A percentile compares a stretch with the other conserved stretches of the same genome.
Conservation (phyloP, 176 grass and related monocot species). For the Canna indica region DNA sequence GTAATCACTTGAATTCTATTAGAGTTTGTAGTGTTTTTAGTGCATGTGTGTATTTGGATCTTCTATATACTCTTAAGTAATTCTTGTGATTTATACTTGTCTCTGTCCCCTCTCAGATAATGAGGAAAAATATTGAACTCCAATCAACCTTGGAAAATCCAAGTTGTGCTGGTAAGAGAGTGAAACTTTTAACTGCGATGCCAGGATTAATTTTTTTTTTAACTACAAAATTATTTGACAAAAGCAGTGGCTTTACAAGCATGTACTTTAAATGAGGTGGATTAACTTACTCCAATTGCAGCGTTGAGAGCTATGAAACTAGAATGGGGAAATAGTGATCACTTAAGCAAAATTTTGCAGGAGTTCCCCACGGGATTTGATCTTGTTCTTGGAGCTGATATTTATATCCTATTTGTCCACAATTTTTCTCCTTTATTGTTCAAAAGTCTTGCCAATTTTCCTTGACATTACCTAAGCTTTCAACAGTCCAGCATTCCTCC, state of each 20-base stretch:
- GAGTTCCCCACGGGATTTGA: constrained; percentile 75
- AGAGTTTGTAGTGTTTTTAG: background rate
- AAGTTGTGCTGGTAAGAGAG: constrained; percentile 31
- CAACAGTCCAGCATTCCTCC: constrained; percentile 82
- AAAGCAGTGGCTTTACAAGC: background rate
- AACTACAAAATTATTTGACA: background rate
- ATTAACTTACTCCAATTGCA: constrained; percentile 29
- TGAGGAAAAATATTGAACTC: constrained; percentile 77
- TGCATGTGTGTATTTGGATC: background rate
- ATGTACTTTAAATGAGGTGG: background rate
- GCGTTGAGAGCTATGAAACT: constrained; percentile 70
- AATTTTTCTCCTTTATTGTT: background rate
- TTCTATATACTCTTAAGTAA: background rate
- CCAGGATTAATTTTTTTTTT: background rate
- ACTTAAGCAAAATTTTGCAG: constrained; percentile 50
- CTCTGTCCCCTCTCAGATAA: constrained; percentile 44
- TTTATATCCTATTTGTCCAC: constrained; percentile 77
- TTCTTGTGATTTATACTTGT: background rate
- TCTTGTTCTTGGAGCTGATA: constrained; percentile 87
- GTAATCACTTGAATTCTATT: background rate
- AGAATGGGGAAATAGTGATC: constrained; percentile 79
- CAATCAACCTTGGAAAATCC: constrained; percentile 34
- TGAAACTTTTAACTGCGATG: constrained; percentile 2
- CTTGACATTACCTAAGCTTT: constrained; percentile 85
- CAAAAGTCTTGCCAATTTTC: constrained; percentile 16